Percentiles rank a stretch among this genome's conserved stretches.
Evolutionary conservation across 495 filamentous ascomycete genomes (phyloP).

Genomic region (Aspergillus indologenus): DNA sequence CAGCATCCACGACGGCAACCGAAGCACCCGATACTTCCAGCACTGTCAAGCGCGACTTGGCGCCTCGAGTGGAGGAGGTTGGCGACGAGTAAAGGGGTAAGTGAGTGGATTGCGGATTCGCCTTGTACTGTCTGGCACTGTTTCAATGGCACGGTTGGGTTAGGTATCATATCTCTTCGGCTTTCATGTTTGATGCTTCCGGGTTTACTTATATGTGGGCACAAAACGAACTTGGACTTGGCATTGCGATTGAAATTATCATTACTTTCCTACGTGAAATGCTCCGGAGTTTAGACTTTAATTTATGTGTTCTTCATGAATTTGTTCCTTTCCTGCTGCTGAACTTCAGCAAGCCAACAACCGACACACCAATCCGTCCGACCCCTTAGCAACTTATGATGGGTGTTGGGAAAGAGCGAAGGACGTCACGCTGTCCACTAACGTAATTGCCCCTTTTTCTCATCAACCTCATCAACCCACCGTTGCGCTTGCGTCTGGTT

Average conservation of each 20-base stretch:
- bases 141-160: neutral
- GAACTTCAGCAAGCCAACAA: no score
- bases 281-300: no score
- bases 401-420: no score
- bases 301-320: no score
- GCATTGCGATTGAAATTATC: neutral
- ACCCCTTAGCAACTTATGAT: no score
- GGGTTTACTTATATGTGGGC: neutral
- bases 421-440: no score
- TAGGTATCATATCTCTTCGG: neutral
- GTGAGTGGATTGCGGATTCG: neutral
- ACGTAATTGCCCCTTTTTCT: no score
- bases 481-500: no score
- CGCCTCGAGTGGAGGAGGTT: conserved; percentile 62
- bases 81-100: conserved; percentile 50
- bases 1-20: conserved; percentile 56
- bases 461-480: no score
- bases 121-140: neutral
- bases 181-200: neutral
- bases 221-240: neutral
- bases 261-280: no score
- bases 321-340: no score
- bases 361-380: no score
- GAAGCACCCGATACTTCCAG: conserved; percentile 49
- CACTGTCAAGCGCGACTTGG: conserved; percentile 49